Base-by-base conservation (phyloP, 2,329 filamentous ascomycete species). In the Aschersonia sp. region DNA sequence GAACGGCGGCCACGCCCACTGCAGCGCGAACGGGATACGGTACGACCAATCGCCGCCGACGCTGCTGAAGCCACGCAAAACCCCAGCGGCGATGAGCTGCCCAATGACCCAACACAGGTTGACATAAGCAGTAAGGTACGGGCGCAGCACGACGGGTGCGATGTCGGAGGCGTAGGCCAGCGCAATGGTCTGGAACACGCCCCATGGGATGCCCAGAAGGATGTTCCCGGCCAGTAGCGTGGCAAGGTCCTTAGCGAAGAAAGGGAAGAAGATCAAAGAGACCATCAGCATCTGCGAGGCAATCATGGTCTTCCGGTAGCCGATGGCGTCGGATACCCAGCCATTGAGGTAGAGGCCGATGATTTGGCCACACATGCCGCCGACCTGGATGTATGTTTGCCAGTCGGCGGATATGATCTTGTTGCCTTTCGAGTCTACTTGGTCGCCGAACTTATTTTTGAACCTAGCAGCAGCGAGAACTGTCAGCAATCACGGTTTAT, bases 341-440 rank as follows among this genome's bases (percentile, higher is more conserved):
- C 44, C 44, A 28, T 45, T 45, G 30, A 35, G n/a, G 44, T 30
- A 45, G 20, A 45, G 44, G 3, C 44, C 44, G 20, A 45, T 6
- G 44, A 45, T 45, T 30, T 45, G 44, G 31, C 44, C 44, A 6
- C n/a, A 28, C n/a, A 31, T 32, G n/a, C n/a, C 30, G 31, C 30
- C 44, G 30, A 32, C 70, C 28, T 61, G 60, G 1, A 77, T 56
- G 0, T 64, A 71, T 3, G 70, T 65, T 53, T 76, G 72, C 74
- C 74, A 77, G 1, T 65, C 52, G 0, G 69, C 66, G 0, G 66
- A 61, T 30, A 77, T 59, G 50, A 73, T 58, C 44, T 60, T 57
- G 30, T 52, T 51, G 0, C 51, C 49, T 2, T 47, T 53, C 9
- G 46, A 41, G 56, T 54, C 47, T 53, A 60, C 20, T 4, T 42